Evolutionary conservation across 179 eudicot species (phyloP), one percentile per base, ranked within the genome.

Genomic region (Actinidia arguta): DNA sequence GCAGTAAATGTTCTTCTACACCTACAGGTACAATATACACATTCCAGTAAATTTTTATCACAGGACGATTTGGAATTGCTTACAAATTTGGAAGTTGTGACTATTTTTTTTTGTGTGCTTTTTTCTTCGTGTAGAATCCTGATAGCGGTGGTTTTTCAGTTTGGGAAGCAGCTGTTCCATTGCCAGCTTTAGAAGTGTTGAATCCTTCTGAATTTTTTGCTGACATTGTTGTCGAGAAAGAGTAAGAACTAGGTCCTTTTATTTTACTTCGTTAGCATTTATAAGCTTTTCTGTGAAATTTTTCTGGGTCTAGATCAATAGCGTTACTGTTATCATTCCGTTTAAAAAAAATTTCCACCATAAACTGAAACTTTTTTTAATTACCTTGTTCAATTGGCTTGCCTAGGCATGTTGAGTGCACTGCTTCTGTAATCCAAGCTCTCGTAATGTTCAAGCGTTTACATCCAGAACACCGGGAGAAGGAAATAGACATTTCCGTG

Each of bases 371-470:
- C n/a, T n/a, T n/a, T n/a, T n/a, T n/a, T 50, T 67, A 50, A 22
- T 81, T 36, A 81, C 79, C 1, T 63, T 75, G 66, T 4, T 75
- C 25, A 50, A 22, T 59, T 76, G 80, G 31, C 13, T 58, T 18
- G 4, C 50, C 24, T 64, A 87, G 90, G 86, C 88, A 87, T 78
- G 83, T 85, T 16, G 88, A 87, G 63, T 82, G 83, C 80, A 83
- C 86, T 52, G 73, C 84, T 39, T 83, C 86, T 4, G 56, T 85
- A 31, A 87, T 87, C 47, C 82, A 81, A 58, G 83, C 90, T 78
- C 85, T 87, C 8, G 8, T 83, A 31, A 16, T 52, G 25, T 87
- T 85, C 83, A 85, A 78, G 54, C 56, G 25, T 3, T 56, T 85
- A 42, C 81, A 87, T 83, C 88, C 84, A 24, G 77, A 78, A 13